These are phyloP conservation scores for Apiospora kogelbergensis DNA, from an alignment of 2,329 filamentous ascomycete species.

Conservation along the genomic window DNA sequence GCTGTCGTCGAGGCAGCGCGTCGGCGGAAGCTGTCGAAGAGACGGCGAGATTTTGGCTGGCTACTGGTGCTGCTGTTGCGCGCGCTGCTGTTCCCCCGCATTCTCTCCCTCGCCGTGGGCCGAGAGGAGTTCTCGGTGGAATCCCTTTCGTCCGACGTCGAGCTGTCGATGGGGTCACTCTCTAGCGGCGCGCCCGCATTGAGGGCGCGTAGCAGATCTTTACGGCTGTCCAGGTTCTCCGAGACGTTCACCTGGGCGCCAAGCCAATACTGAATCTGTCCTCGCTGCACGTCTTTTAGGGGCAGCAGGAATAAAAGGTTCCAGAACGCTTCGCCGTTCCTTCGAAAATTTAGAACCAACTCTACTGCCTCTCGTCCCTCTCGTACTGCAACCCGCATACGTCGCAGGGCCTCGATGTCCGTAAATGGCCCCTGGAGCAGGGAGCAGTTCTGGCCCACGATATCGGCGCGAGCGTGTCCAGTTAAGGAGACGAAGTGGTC, in stretches of 20 bases:
- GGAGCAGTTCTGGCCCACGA: conserved; percentile 48
- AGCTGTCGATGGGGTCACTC: conserved; percentile 26
- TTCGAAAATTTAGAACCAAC: conserved; percentile 50
- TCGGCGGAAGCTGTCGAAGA: conserved; percentile 13
- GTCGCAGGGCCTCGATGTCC: conserved; percentile 39
- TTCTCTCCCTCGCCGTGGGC: not conserved
- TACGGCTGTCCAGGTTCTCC: conserved; percentile 48
- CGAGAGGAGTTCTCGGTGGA: conserved; percentile 8
- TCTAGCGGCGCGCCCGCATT: conserved; percentile 37
- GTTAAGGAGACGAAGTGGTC: conserved; percentile 54
- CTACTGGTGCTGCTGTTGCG: not conserved
- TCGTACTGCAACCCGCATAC: conserved; percentile 31
- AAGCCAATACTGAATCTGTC: conserved; percentile 51
- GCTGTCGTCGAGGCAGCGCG: not conserved
- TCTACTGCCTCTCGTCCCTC: conserved; percentile 40
- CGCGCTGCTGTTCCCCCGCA: not conserved
- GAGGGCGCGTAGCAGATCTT: conserved; percentile 52
- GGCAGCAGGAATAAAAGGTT: conserved; percentile 57
- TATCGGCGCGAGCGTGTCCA: conserved; percentile 46
- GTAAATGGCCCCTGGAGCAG: conserved; percentile 51
- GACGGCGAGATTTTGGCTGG: not conserved
- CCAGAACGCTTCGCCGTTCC: conserved; percentile 54
- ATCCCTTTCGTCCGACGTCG: conserved; percentile 15
- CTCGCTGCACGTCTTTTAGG: conserved; percentile 43
- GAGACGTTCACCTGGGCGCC: conserved; percentile 60